phyloP scores from a whole-genome alignment of 345 rosid genomes.

The Eucalyptus erythrocorys region DNA sequence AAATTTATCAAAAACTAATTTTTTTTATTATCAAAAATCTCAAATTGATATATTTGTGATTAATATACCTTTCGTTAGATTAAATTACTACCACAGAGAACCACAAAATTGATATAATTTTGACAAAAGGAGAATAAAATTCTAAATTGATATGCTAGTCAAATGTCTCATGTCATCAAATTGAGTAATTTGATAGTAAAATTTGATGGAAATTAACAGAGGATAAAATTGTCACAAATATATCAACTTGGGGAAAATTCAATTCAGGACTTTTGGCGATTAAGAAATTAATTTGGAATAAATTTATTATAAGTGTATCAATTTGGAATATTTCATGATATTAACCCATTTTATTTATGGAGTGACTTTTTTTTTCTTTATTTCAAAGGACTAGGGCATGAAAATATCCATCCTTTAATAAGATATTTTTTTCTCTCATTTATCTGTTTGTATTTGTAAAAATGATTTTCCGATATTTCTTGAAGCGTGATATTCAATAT shows the following conservation, averaged over 20 bases:
- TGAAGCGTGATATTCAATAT: not conserved
- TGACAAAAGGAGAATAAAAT: fast-evolving
- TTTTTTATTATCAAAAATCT: too few relatives aligned
- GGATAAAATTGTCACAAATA: fast-evolving
- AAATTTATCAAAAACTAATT: fast-evolving
- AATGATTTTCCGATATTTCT: not conserved
- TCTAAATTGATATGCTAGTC: fast-evolving
- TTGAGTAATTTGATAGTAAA: too few relatives aligned
- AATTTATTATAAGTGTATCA: fast-evolving
- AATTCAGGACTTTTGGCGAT: fast-evolving
- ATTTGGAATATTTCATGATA: fast-evolving
- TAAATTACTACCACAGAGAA: too few relatives aligned
- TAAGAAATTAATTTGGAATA: fast-evolving
- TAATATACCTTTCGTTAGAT: fast-evolving
- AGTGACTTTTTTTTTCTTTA: not conserved
- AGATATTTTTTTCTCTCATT: not conserved
- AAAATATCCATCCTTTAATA: not conserved
- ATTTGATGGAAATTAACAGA: too few relatives aligned
- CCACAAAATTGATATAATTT: fast-evolving
- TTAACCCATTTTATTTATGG: not conserved
- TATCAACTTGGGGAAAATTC: fast-evolving
- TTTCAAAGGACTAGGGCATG: not conserved
- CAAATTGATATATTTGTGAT: too few relatives aligned
- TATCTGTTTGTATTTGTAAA: not conserved
- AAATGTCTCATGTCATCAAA: fast-evolving